These are phyloP conservation scores for Hibiscus syriacus DNA, from an alignment of 345 rosid genomes.

Conservation along the genomic window DNA sequence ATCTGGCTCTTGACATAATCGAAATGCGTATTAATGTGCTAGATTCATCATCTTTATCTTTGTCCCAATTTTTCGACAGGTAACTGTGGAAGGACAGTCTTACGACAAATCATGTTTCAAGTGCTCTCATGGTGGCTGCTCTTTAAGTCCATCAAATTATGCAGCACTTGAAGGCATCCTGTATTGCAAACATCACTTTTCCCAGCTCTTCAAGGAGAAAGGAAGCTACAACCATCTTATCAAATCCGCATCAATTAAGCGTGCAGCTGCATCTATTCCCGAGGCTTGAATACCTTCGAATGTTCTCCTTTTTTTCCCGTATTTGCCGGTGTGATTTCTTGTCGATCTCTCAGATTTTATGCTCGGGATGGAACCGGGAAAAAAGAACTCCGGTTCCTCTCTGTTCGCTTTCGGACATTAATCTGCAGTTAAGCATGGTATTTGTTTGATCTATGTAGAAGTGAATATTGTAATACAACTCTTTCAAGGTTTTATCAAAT, in stretches of 20 bases:
- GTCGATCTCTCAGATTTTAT: conserved; percentile 5
- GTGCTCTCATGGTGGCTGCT: conserved; percentile 95
- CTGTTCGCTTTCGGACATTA: neutral
- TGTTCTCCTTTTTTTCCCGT: neutral
- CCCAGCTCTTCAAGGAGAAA: conserved; percentile 97
- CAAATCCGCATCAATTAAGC: conserved; percentile 75
- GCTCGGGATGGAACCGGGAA: neutral
- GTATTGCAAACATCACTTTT: conserved; percentile 93
- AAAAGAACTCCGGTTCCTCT: neutral
- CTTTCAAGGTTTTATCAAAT: neutral
- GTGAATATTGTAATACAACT: conserved; percentile 11
- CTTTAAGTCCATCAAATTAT: conserved; percentile 83
- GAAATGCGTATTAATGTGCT: neutral
- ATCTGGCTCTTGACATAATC: neutral
- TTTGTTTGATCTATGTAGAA: conserved; percentile 10
- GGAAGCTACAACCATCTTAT: conserved; percentile 93
- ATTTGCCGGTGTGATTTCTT: conserved; percentile 20
- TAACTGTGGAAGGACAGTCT: conserved; percentile 78
- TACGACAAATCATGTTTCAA: conserved; percentile 95
- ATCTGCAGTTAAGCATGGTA: neutral
- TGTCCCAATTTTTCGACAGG: conserved; percentile 26
- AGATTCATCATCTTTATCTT: neutral
- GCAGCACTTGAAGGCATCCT: conserved; percentile 92
- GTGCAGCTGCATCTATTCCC: conserved; percentile 50
- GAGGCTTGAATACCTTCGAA: conserved; percentile 37